Evolutionary conservation across 2,329 filamentous ascomycete species (phyloP).

Genomic region (Pseudohalonectria lignicola): DNA sequence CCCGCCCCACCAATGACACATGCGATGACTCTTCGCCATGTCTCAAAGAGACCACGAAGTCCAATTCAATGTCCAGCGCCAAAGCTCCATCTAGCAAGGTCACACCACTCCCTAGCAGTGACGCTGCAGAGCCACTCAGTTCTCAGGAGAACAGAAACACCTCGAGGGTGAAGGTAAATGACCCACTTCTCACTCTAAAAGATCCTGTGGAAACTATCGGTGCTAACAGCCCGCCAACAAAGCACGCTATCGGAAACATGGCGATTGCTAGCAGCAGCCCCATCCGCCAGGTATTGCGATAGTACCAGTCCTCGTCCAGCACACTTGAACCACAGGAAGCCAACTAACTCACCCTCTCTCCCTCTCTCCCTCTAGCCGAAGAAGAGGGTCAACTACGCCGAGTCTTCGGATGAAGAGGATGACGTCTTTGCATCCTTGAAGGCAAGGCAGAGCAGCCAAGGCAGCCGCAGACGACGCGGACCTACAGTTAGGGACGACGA

Average conservation of each 20-base stretch:
- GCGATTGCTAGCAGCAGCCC: constrained; percentile 51
- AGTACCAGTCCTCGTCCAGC: neutral
- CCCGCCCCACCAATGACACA: constrained; percentile 13
- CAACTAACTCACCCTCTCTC: no score
- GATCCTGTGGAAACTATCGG: neutral
- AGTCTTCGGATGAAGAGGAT: constrained; percentile 74
- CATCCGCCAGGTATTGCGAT: constrained; percentile 60
- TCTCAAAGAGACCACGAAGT: constrained; percentile 36
- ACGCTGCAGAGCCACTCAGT: constrained; percentile 55
- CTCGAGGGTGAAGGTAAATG: constrained; percentile 34
- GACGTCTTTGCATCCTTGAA: constrained; percentile 47
- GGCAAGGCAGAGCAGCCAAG: constrained; percentile 23
- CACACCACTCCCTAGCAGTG: constrained; percentile 74
- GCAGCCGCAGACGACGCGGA: constrained; percentile 35
- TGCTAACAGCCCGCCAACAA: neutral
- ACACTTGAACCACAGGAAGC: no score
- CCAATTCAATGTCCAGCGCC: constrained; percentile 27
- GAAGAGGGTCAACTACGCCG: constrained; percentile 61
- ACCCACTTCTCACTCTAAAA: no score
- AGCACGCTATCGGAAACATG: constrained; percentile 13
- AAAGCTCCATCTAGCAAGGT: constrained; percentile 30
- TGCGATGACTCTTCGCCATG: constrained; percentile 21
- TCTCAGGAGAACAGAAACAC: constrained; percentile 54
- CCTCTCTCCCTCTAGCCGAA: constrained; percentile 29
- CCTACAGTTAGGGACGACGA: constrained; percentile 52